A percentile compares a stretch with the other conserved stretches of the same genome.
phyloP scores from a whole-genome alignment of 208 protist genomes.

The Naegleria fowleri region DNA sequence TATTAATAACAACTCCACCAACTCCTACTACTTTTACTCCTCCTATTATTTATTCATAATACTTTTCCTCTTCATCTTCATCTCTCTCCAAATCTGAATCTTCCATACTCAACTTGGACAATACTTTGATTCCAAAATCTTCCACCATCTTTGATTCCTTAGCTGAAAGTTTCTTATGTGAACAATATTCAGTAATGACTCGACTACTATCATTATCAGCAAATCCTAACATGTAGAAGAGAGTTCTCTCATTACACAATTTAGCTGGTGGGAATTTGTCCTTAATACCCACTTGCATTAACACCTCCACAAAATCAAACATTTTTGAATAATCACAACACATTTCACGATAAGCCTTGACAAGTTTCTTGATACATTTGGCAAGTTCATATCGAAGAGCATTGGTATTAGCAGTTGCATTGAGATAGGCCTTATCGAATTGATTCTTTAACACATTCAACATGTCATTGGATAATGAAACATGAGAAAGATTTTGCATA shows the following conservation, averaged over 20 bases:
- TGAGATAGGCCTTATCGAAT: neutral
- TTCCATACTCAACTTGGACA: neutral
- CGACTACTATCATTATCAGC: neutral
- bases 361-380: neutral
- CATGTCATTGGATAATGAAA: neutral
- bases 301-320: neutral
- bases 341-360: neutral
- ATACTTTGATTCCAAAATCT: neutral
- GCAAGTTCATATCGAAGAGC: neutral
- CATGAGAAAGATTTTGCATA: neutral
- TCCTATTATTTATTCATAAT: neutral
- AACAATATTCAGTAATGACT: neutral
- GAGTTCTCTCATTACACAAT: neutral
- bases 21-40: no score
- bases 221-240: slow-evolving; percentile 3
- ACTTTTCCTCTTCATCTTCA: neutral
- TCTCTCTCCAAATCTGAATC: slow-evolving; percentile 3
- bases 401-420: neutral
- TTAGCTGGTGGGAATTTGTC: neutral
- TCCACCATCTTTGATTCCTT: neutral
- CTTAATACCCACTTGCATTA: neutral
- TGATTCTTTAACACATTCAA: neutral
- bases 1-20: no score
- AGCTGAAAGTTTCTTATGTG: neutral
- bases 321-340: neutral